A percentile compares a stretch with the other conserved stretches of the same genome.
Evolutionary conservation across 192 early-diverging fungal genomes (phyloP).

Genomic region (Backusella mclennaniae): DNA sequence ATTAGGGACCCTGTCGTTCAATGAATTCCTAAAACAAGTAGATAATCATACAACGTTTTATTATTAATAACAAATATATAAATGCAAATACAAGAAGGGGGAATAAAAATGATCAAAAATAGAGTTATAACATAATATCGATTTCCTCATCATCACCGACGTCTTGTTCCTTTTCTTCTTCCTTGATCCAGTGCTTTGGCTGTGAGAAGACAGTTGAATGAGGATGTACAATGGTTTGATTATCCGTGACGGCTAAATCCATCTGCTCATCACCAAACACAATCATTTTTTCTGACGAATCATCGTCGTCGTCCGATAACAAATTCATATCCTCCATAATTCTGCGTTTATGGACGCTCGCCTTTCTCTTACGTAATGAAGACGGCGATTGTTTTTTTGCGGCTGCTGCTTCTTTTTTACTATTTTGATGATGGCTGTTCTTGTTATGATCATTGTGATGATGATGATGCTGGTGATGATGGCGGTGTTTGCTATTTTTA

Average conservation of each 20-base stretch:
- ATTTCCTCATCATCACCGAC: slow-evolving; percentile 9
- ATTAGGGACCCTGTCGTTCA: not conserved
- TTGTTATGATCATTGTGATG: not conserved
- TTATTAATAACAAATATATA: not conserved
- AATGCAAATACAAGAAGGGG: not conserved
- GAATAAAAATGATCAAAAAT: not conserved
- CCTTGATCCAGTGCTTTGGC: not conserved
- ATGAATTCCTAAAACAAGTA: not conserved
- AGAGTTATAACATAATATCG: slow-evolving; percentile 12
- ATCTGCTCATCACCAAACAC: slow-evolving; percentile 25
- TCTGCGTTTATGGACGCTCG: slow-evolving; percentile 22
- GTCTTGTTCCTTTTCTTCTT: not conserved
- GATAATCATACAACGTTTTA: not conserved
- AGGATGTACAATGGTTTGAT: slow-evolving; percentile 25
- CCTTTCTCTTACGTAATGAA: slow-evolving; percentile 15
- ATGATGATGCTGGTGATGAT: not conserved
- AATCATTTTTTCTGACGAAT: not conserved
- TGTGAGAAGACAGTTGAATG: not conserved
- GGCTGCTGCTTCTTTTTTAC: not conserved
- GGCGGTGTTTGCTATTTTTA: not conserved
- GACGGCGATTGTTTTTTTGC: not conserved
- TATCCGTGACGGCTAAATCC: slow-evolving; percentile 25
- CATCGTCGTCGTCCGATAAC: slow-evolving; percentile 4
- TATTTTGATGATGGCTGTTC: not conserved
- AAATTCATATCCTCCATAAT: slow-evolving; percentile 19